Conservation (phyloP, 192 early-diverging fungal species). For the Backusella sp. region DNA sequence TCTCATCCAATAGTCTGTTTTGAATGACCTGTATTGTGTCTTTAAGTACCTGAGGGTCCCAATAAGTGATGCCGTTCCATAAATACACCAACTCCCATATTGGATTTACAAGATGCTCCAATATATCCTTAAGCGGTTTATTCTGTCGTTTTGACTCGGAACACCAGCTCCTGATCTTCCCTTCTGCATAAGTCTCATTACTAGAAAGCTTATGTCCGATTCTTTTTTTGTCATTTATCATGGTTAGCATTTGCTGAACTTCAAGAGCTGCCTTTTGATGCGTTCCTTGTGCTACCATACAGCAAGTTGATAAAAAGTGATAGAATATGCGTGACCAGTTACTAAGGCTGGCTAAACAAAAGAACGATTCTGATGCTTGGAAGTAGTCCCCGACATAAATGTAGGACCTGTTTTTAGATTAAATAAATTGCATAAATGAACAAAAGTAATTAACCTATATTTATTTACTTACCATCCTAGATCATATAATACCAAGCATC, state of each 20-base stretch:
- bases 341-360: slow-evolving; percentile 34
- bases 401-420: slow-evolving; percentile 27
- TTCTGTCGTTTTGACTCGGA: neutral
- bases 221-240: slow-evolving; percentile 9
- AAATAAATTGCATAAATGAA: neutral
- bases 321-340: slow-evolving; percentile 38
- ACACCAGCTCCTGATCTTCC: slow-evolving; percentile 17
- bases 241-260: slow-evolving; percentile 23
- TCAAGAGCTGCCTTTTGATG: slow-evolving; percentile 35
- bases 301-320: slow-evolving; percentile 41
- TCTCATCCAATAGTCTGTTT: neutral
- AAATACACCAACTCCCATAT: slow-evolving; percentile 39
- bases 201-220: slow-evolving; percentile 25
- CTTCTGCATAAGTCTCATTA: slow-evolving; percentile 30
- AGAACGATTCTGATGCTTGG: slow-evolving; percentile 41
- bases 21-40: neutral
- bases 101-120: slow-evolving; percentile 29
- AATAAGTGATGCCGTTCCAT: slow-evolving; percentile 33
- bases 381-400: slow-evolving; percentile 33
- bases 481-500: slow-evolving; percentile 27
- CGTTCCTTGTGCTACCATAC: slow-evolving; percentile 30
- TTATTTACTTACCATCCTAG: slow-evolving; percentile 32
- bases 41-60: neutral
- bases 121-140: neutral
- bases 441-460: neutral